Conservation (phyloP, 192 early-diverging fungal species). For the Coemansia aciculifera region DNA sequence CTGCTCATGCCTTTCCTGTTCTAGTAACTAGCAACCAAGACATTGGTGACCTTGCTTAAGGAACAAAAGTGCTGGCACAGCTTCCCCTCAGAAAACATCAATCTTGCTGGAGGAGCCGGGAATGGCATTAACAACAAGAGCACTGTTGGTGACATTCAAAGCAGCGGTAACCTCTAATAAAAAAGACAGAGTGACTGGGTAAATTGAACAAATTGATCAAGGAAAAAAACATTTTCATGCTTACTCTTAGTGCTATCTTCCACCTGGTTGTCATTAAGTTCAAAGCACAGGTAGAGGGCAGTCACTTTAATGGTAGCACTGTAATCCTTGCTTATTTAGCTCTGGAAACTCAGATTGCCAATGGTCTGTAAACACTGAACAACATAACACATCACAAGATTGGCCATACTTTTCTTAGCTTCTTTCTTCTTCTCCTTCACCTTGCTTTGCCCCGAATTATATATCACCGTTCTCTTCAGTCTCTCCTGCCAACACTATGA, state of each 20-base stretch:
- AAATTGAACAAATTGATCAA: slow-evolving; percentile 99
- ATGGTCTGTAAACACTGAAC: no score
- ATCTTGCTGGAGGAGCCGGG: slow-evolving; percentile 98
- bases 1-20: slow-evolving; percentile 81
- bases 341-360: no score
- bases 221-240: slow-evolving; percentile 76
- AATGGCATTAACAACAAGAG: slow-evolving; percentile 95
- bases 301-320: slow-evolving; percentile 93
- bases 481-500: neutral
- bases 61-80: slow-evolving; percentile 91
- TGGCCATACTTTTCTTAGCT: no score
- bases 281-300: slow-evolving; percentile 97
- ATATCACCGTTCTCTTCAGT: no score
- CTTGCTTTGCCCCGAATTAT: no score
- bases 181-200: slow-evolving; percentile 98
- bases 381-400: no score
- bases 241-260: slow-evolving; percentile 84
- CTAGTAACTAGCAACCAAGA: slow-evolving; percentile 92
- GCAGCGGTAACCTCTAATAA: slow-evolving; percentile 98
- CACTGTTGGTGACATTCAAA: slow-evolving; percentile 98
- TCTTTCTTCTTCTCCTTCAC: no score
- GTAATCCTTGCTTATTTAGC: no score
- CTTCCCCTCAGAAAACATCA: slow-evolving; percentile 96
- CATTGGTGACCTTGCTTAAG: slow-evolving; percentile 90
- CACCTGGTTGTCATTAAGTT: slow-evolving; percentile 81